Base-by-base conservation (phyloP, 2,329 filamentous ascomycete genomes). In the Aspergillus sp. region DNA sequence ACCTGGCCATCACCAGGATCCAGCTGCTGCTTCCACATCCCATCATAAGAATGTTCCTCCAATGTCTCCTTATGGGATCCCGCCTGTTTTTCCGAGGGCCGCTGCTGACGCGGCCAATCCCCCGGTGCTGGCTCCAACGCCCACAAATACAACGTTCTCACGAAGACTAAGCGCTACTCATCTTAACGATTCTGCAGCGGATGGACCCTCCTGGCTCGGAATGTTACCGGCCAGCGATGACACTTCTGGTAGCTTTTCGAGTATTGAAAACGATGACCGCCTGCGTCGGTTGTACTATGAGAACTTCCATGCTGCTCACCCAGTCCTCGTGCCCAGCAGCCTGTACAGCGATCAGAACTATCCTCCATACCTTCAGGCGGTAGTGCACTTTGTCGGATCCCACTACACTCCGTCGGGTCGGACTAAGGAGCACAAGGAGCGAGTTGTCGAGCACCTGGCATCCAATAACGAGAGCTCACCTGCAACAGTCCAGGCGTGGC, bases 251-350 rank as follows among this genome's bases (percentile, higher is more conserved):
- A 6, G 27, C 33, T n/a, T 26, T 46, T 12, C 48, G 46, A 31
- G 46, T 48, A 11, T 50, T 19, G 19, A 19, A 19, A 19, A 50
- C 4, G 62, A 66, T 43, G 58, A 67, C 30, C 61, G 61, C 4
- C 52, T 75, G 28, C 61, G 71, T 3, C 65, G 71, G 36, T 59
- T 76, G 12, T 81, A 70, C 60, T 81, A 79, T 51, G 68, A 71
- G 36, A 67, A 74, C 48, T 79, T 79, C 50, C 70, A 76, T 57
- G 60, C 67, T 3, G 69, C 70, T 7, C 78, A 81, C 63, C 77
- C 78, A 0, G 75, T 80, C 45, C 58, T 78, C 37, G 64, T 79
- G 5, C 77, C 77, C 1, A 65, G 68, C 34, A 55, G 54, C 42
- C 47, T 65, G 41, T 69, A 64, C 46, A 46, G 56, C 53, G 53